Evolutionary conservation across 176 grass and related monocot genomes (phyloP), one percentile per base, ranked within the genome.

Genomic region (Olyra latifolia): DNA sequence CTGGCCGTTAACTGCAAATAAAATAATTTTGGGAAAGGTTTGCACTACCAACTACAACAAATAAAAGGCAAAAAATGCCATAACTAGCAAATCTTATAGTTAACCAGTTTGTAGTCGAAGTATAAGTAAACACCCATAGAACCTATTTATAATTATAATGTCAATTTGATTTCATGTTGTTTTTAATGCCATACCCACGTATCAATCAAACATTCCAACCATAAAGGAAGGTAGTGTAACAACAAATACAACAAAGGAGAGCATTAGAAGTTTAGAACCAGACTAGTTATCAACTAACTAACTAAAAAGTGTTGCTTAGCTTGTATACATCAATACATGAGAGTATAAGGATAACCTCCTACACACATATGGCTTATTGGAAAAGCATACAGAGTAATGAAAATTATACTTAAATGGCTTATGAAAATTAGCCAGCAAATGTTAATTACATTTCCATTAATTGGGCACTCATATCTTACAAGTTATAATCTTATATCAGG

Each of bases 1-100:
- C 67, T 95, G 74, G 93, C 96, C 39, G 81, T 87, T 79, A 99
- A 88, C 96, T 95, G 88, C 45, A 61, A 77, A 16, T 13, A 41
- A 90, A 87, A 77, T 20, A 17, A 66, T 40, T 61, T 55, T 1
- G 32, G 54, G 39, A 74, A 76, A 3, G 13, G 29, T 40, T 81
- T 61, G n/a, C 30, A 80, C 25, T 13, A 72, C 73, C 66, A 70
- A 67, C 8, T 10, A 82, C 29, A 50, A 27, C 63, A 62, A 25
- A 27, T 47, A 47, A 35, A 62, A 54, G 49, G 39, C 29, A 67
- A 73, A 40, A 84, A 79, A 74, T 22, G 13, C 0, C 55, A 86
- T 40, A 49, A 44, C 27, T 12, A 39, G 14, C 28, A 10, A 80
- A 66, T 66, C 25, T 35, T 74, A 40, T 66, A 81, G 47, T 30